phyloP scores from a whole-genome alignment of 345 rosid genomes.

The Cardiospermum halicacabum region DNA sequence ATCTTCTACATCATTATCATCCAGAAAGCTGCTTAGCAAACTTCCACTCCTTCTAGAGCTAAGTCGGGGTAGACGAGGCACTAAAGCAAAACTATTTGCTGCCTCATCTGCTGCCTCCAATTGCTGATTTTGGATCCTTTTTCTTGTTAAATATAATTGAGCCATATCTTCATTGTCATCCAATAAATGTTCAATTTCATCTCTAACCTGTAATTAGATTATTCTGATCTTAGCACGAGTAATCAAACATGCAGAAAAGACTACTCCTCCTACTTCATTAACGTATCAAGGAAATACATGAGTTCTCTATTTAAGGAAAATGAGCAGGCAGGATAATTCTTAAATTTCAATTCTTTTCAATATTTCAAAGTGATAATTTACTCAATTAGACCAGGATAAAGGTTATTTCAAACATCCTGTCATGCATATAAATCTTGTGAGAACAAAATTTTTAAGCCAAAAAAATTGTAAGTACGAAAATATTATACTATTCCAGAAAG shows the following conservation, averaged over 20 bases:
- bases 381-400: too few species aligned
- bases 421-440: not conserved
- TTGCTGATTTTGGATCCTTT: slow-evolving; percentile 75
- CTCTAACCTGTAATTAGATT: slow-evolving; percentile 60
- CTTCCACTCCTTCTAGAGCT: slow-evolving; percentile 64
- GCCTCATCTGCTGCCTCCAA: slow-evolving; percentile 47
- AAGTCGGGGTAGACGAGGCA: slow-evolving; percentile 34
- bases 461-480: not conserved
- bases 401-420: not conserved
- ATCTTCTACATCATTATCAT: slow-evolving; percentile 74
- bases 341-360: not conserved
- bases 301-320: too few species aligned
- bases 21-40: slow-evolving; percentile 40
- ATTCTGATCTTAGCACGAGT: not conserved
- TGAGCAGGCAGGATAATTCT: not conserved
- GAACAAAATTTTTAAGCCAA: not conserved
- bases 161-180: slow-evolving; percentile 95
- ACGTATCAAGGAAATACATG: too few species aligned
- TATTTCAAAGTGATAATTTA: too few species aligned
- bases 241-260: not conserved
- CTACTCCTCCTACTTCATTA: not conserved
- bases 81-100: slow-evolving; percentile 35
- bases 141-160: slow-evolving; percentile 72
- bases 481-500: not conserved
- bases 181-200: slow-evolving; percentile 77